phyloP scores from a whole-genome alignment of 2,329 filamentous ascomycete genomes.

The Colletotrichum sp. region DNA sequence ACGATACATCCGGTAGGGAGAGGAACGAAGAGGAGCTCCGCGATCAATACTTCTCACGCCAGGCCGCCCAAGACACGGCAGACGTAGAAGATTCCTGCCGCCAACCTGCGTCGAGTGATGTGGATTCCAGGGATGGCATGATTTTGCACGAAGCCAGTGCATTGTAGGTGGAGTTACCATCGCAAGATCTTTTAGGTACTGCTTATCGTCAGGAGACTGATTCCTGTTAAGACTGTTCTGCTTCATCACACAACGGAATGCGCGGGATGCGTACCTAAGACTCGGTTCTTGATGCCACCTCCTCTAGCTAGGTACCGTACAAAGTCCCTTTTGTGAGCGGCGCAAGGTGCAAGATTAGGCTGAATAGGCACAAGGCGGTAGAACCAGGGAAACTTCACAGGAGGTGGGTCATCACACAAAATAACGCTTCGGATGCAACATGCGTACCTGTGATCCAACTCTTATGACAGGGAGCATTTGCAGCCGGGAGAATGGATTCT shows the following conservation, averaged over 20 bases:
- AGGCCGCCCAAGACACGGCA: not conserved
- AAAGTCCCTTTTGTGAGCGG: not conserved
- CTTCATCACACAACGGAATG: not conserved
- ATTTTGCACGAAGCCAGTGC: not conserved
- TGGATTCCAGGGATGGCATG: not conserved
- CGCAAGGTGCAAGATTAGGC: not conserved
- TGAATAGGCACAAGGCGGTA: not conserved
- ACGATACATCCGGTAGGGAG: not conserved
- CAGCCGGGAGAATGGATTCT: not conserved
- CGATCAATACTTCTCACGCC: not conserved
- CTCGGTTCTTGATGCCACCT: not conserved
- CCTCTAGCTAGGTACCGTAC: not conserved
- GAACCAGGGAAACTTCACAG: not conserved
- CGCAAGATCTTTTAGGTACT: fast-evolving
- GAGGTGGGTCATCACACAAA: not conserved
- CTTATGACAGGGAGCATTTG: not conserved
- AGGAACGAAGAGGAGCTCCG: not conserved
- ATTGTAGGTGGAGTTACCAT: fast-evolving
- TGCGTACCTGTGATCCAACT: not conserved
- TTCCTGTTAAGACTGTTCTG: not conserved
- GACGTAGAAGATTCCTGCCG: not conserved
- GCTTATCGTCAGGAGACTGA: not conserved
- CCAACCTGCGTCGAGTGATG: not conserved
- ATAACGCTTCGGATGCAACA: not conserved
- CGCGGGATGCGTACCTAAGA: not conserved